Evolutionary conservation across 2,329 filamentous ascomycete species (phyloP).

Genomic region (Fusarium oxysporum): DNA sequence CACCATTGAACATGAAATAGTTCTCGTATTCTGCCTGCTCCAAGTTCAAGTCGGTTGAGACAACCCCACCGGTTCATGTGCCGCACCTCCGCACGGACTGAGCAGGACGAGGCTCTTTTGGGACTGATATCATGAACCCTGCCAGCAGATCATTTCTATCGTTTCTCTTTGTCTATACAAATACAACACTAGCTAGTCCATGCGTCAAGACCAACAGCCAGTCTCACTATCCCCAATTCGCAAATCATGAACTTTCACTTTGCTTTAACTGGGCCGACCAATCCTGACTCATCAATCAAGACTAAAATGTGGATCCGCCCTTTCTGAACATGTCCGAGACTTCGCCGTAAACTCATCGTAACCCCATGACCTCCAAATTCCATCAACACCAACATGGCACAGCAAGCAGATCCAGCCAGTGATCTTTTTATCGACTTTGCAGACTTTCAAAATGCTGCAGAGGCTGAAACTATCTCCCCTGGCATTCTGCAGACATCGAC

Average conservation of each 20-base stretch:
- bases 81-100: neutral
- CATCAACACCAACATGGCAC: conserved; percentile 13
- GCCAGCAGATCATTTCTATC: neutral
- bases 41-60: neutral
- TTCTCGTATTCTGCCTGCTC: neutral
- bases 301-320: conserved; percentile 34
- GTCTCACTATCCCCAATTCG: neutral
- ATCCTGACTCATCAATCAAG: conserved; percentile 23
- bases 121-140: neutral
- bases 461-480: conserved; percentile 19
- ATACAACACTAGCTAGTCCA: neutral
- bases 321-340: conserved; percentile 35
- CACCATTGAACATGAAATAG: accelerated
- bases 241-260: conserved; percentile 8
- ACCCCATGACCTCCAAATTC: conserved; percentile 21
- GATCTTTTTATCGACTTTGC: neutral
- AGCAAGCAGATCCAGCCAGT: neutral
- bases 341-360: conserved; percentile 16
- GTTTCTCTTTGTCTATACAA: neutral
- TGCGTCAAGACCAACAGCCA: neutral
- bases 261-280: neutral
- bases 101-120: neutral
- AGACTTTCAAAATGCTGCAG: neutral
- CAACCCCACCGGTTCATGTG: neutral
- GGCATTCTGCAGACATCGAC: conserved; percentile 25